A percentile compares a stretch with the other conserved stretches of the same genome.
These are phyloP conservation scores for Maudiozyma bulderi DNA, from an alignment of 805 yeast species.

Conservation along the genomic window DNA sequence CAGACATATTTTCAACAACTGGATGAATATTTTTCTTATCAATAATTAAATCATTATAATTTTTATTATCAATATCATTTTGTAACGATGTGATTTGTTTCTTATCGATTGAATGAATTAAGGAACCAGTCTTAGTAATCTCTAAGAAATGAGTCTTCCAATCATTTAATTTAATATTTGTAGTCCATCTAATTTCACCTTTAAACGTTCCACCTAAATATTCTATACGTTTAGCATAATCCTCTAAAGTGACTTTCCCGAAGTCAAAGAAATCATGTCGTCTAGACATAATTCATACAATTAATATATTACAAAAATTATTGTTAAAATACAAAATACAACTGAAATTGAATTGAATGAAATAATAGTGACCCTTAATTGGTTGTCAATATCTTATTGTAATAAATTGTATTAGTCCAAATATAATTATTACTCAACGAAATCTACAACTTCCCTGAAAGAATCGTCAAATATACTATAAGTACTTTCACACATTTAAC, in stretches of 20 bases:
- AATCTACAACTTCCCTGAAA: too few relatives aligned
- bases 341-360: too few relatives aligned
- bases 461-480: too few relatives aligned
- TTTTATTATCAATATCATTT: too few relatives aligned
- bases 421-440: too few relatives aligned
- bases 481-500: too few relatives aligned
- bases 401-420: too few relatives aligned
- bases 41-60: neutral
- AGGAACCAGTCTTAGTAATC: slow-evolving; percentile 13
- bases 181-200: slow-evolving; percentile 20
- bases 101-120: slow-evolving; percentile 11
- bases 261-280: neutral
- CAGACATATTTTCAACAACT: slow-evolving; percentile 19
- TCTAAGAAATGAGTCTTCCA: slow-evolving; percentile 18
- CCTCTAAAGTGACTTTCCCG: neutral
- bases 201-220: slow-evolving; percentile 14
- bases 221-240: neutral
- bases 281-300: slow-evolving; percentile 6
- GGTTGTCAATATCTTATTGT: too few relatives aligned
- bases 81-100: neutral
- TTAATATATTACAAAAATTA: neutral
- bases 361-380: too few relatives aligned
- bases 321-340: too few relatives aligned
- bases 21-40: slow-evolving; percentile 3
- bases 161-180: slow-evolving; percentile 10